A percentile compares a stretch with the other conserved stretches of the same genome.
Evolutionary conservation across 768 basidiomycete genomes (phyloP).

Genomic region (Russula sp.): DNA sequence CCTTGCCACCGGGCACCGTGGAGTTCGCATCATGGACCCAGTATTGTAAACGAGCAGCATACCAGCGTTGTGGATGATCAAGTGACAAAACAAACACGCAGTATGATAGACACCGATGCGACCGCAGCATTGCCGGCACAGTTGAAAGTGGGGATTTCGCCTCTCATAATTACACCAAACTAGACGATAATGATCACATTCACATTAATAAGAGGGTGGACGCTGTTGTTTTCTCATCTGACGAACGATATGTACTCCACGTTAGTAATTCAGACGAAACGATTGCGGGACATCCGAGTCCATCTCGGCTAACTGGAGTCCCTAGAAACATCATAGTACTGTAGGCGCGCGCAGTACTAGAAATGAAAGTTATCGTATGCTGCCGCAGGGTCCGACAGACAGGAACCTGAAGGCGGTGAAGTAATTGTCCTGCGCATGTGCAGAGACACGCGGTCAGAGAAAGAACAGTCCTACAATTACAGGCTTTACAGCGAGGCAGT

Average conservation of each 20-base stretch:
- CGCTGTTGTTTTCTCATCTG: neutral
- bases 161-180: neutral
- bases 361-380: neutral
- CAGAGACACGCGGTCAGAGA: neutral
- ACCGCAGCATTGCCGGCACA: neutral
- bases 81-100: neutral
- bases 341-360: neutral
- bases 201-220: neutral
- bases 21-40: neutral
- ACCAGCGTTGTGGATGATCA: neutral
- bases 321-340: no score
- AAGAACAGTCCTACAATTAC: neutral
- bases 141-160: neutral
- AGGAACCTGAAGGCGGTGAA: neutral
- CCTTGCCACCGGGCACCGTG: neutral
- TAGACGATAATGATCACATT: neutral
- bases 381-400: neutral
- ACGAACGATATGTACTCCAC: neutral
- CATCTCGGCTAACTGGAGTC: neutral
- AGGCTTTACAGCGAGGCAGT: neutral
- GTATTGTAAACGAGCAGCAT: no score
- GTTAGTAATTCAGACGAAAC: neutral
- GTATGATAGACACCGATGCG: neutral
- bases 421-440: neutral
- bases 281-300: neutral